These are phyloP conservation scores for Beauveria australis DNA, from an alignment of 2,329 filamentous ascomycete species.

Conservation along the genomic window DNA sequence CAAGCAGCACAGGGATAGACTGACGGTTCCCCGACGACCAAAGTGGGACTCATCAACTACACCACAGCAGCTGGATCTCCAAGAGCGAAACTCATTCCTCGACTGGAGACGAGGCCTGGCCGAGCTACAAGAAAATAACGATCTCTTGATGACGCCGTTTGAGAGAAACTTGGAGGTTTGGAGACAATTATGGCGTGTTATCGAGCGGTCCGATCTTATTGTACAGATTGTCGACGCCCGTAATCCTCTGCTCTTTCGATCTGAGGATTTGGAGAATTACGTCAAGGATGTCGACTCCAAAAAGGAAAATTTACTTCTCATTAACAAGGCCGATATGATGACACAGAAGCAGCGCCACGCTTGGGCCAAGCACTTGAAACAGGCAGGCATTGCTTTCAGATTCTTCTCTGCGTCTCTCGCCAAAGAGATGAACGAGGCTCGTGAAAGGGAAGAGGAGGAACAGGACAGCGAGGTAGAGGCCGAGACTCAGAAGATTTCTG, in stretches of 20 bases:
- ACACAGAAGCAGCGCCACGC: slow-evolving; percentile 69
- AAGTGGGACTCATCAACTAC: slow-evolving; percentile 84
- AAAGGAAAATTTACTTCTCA: slow-evolving; percentile 85
- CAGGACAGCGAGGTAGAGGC: slow-evolving; percentile 18
- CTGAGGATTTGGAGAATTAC: slow-evolving; percentile 85
- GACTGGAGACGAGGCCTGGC: slow-evolving; percentile 86
- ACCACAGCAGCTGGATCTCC: slow-evolving; percentile 66
- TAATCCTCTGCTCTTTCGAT: slow-evolving; percentile 89
- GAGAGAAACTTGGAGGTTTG: slow-evolving; percentile 96
- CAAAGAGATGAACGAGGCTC: slow-evolving; percentile 77
- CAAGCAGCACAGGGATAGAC: slow-evolving; percentile 63
- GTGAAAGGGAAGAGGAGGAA: slow-evolving; percentile 42
- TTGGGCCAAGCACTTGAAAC: slow-evolving; percentile 83
- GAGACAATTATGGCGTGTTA: slow-evolving; percentile 96
- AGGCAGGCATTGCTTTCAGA: slow-evolving; percentile 75
- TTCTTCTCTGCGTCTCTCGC: slow-evolving; percentile 95
- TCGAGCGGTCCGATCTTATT: slow-evolving; percentile 88
- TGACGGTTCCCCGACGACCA: slow-evolving; percentile 86
- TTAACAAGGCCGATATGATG: slow-evolving; percentile 99
- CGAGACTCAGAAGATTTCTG: slow-evolving; percentile 19
- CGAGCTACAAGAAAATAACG: slow-evolving; percentile 87
- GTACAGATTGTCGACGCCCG: slow-evolving; percentile 98
- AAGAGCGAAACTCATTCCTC: slow-evolving; percentile 73
- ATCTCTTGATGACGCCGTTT: slow-evolving; percentile 94
- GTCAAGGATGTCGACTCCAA: slow-evolving; percentile 84